Conservation (phyloP, 805 yeast genomes). For the Kuraishia floccosa region DNA sequence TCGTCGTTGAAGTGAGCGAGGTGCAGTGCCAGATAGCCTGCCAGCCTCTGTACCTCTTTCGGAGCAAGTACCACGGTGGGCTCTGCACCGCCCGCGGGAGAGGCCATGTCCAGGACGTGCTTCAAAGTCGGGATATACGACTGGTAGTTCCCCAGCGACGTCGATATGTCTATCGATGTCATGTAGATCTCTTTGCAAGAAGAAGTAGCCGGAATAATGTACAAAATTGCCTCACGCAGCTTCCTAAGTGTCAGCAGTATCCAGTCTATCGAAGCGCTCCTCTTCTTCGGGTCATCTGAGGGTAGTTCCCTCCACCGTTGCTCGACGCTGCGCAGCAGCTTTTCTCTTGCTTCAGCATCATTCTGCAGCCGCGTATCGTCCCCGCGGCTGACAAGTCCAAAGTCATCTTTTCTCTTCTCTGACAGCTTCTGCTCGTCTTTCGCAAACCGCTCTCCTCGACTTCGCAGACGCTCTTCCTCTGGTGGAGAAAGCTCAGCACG, state of each 20-base stretch:
- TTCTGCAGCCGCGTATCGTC: conserved; percentile 36
- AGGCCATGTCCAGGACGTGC: conserved; percentile 22
- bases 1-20: conserved; percentile 26
- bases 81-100: conserved; percentile 5
- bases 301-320: too few species aligned
- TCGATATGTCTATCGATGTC: conserved; percentile 32
- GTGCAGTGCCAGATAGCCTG: conserved; percentile 32
- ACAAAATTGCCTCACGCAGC: conserved; percentile 42
- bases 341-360: conserved; percentile 27
- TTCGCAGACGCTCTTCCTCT: too few species aligned
- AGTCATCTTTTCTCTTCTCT: conserved; percentile 15
- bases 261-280: conserved; percentile 13
- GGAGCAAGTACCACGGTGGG: too few species aligned
- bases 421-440: conserved; percentile 23
- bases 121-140: conserved; percentile 43
- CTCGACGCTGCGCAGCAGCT: too few species aligned
- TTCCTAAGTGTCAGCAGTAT: conserved; percentile 32
- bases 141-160: conserved; percentile 35
- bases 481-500: too few species aligned
- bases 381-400: conserved; percentile 53
- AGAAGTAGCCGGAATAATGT: conserved; percentile 17
- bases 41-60: conserved; percentile 26
- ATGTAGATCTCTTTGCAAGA: conserved; percentile 35
- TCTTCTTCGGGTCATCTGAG: conserved; percentile 20
- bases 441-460: neutral